Percentiles rank a stretch among this genome's conserved stretches.
Evolutionary conservation across 176 grass and related monocot genomes (phyloP).

Genomic region (Olyra latifolia): DNA sequence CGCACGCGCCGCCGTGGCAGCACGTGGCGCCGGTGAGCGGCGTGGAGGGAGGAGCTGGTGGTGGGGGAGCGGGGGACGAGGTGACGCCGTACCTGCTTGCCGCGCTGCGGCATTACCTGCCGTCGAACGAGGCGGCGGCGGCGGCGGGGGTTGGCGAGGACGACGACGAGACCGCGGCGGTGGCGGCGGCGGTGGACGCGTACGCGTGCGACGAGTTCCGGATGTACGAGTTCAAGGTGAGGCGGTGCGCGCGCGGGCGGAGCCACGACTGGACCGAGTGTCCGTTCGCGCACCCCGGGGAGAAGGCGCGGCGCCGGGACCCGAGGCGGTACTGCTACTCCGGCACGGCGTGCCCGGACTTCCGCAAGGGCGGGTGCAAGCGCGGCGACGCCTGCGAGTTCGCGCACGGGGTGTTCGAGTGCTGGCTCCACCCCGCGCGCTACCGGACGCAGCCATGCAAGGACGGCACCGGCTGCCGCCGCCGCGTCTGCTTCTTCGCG

Average conservation of each 20-base stretch:
- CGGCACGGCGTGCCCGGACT: slow-evolving; percentile 66
- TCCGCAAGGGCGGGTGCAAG: slow-evolving; percentile 61
- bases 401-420: slow-evolving; percentile 83
- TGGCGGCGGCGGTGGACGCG: slow-evolving; percentile 39
- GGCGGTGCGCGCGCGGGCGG: slow-evolving; percentile 51
- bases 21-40: slow-evolving; percentile 34
- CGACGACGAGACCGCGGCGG: slow-evolving; percentile 26
- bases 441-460: slow-evolving; percentile 93
- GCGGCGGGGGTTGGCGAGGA: slow-evolving; percentile 5
- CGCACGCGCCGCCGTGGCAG: slow-evolving; percentile 65
- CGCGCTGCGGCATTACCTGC: slow-evolving; percentile 45
- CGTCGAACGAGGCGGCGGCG: slow-evolving; percentile 29
- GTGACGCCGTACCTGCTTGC: slow-evolving; percentile 45
- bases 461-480: slow-evolving; percentile 65
- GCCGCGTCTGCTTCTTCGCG: slow-evolving; percentile 93
- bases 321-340: slow-evolving; percentile 66
- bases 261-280: slow-evolving; percentile 77
- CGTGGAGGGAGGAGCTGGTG: neutral
- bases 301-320: slow-evolving; percentile 63
- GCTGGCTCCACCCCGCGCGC: slow-evolving; percentile 85
- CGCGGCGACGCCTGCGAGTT: slow-evolving; percentile 73
- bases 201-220: slow-evolving; percentile 79
- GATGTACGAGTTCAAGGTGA: slow-evolving; percentile 81
- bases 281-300: slow-evolving; percentile 72
- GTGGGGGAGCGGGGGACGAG: slow-evolving; percentile 18